Conservation (phyloP, 2,329 filamentous ascomycete genomes). For the Phoma sp. region DNA sequence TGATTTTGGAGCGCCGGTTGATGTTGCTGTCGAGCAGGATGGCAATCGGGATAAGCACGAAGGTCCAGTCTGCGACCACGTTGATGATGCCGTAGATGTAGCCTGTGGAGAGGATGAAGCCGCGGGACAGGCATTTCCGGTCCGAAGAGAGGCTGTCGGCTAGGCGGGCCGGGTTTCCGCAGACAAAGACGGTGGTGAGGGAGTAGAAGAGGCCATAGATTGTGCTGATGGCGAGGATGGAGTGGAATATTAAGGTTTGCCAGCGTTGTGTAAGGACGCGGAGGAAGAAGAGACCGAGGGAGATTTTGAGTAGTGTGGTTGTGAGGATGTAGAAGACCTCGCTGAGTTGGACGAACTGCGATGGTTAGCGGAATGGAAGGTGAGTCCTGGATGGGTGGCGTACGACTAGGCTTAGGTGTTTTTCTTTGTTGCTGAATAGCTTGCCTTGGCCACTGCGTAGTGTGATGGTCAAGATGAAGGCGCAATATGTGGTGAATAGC, state of each 20-base stretch:
- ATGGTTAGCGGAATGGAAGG: slow-evolving; percentile 5
- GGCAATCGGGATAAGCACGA: slow-evolving; percentile 42
- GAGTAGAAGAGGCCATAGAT: slow-evolving; percentile 39
- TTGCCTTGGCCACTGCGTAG: slow-evolving; percentile 13
- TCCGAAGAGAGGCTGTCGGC: slow-evolving; percentile 26
- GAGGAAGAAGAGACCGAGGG: slow-evolving; percentile 45
- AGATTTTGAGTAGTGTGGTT: slow-evolving; percentile 55
- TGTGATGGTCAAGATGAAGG: slow-evolving; percentile 29
- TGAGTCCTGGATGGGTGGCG: background rate
- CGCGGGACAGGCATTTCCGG: slow-evolving; percentile 31
- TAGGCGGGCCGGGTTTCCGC: slow-evolving; percentile 35
- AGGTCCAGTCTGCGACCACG: slow-evolving; percentile 44
- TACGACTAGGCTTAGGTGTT: slow-evolving; percentile 31
- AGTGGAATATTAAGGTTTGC: slow-evolving; percentile 36
- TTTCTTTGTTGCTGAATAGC: slow-evolving; percentile 20
- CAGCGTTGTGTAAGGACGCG: slow-evolving; percentile 41
- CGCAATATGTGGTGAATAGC: slow-evolving; percentile 16
- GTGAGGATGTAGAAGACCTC: slow-evolving; percentile 61
- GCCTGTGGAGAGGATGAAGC: slow-evolving; percentile 31
- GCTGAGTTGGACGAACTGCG: slow-evolving; percentile 39
- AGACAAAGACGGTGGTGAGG: slow-evolving; percentile 38
- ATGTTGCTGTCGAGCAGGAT: slow-evolving; percentile 51
- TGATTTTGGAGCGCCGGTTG: slow-evolving; percentile 53
- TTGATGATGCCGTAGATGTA: slow-evolving; percentile 43
- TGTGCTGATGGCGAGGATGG: slow-evolving; percentile 30